A percentile compares a stretch with the other conserved stretches of the same genome.
Conservation (phyloP, 148 eudicot species). For the Nepenthes mirabilis region DNA sequence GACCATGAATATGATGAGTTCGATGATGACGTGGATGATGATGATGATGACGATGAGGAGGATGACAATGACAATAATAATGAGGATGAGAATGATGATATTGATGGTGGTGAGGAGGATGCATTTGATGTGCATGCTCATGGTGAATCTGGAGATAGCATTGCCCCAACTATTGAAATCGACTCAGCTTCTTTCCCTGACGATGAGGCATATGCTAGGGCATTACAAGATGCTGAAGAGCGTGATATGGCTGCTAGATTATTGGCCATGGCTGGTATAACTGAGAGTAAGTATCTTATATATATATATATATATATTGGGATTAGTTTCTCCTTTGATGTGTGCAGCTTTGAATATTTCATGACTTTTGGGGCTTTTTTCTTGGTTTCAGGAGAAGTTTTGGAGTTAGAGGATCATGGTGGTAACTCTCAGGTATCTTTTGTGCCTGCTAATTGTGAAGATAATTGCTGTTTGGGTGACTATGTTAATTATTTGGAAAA, state of each 20-base stretch:
- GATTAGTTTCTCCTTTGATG: neutral
- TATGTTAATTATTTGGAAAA: neutral
- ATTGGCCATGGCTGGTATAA: conserved; percentile 66
- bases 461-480: neutral
- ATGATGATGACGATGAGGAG: conserved; percentile 17
- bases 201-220: conserved; percentile 95
- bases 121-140: conserved; percentile 67
- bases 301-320: neutral
- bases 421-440: conserved; percentile 56
- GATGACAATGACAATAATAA: conserved; percentile 19
- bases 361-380: neutral
- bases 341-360: neutral
- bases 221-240: conserved; percentile 94
- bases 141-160: conserved; percentile 37
- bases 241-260: conserved; percentile 89
- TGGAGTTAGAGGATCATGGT: conserved; percentile 46
- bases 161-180: conserved; percentile 26
- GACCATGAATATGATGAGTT: conserved; percentile 18
- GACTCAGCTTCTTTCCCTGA: conserved; percentile 66
- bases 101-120: conserved; percentile 28
- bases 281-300: conserved; percentile 45
- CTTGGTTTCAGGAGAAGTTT: conserved; percentile 37
- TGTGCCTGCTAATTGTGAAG: neutral
- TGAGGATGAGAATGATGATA: conserved; percentile 7
- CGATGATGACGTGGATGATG: conserved; percentile 13